A percentile compares a stretch with the other conserved stretches of the same genome.
These are phyloP conservation scores for Fusarium chlamydosporum DNA, from an alignment of 2,329 filamentous ascomycete species.

Conservation along the genomic window DNA sequence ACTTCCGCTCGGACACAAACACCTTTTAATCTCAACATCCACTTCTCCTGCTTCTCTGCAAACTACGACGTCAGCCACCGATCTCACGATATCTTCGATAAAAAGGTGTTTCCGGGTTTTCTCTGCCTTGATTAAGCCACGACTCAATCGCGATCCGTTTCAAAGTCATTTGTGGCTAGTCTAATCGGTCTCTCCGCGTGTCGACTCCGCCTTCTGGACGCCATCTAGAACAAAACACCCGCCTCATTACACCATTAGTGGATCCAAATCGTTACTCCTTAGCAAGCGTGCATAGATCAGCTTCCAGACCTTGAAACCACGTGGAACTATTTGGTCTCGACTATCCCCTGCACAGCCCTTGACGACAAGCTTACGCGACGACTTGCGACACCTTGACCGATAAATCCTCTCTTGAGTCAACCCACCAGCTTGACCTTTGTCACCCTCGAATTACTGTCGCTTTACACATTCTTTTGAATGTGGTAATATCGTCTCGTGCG, in stretches of 20 bases:
- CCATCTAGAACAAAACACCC: conserved; percentile 39
- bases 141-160: conserved; percentile 25
- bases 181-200: conserved; percentile 40
- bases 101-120: conserved; percentile 13
- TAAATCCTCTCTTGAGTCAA: conserved; percentile 14
- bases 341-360: conserved; percentile 24
- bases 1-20: conserved; percentile 18
- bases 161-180: conserved; percentile 34
- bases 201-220: conserved; percentile 33
- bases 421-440: neutral
- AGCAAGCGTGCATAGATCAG: conserved; percentile 36
- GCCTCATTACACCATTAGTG: conserved; percentile 39
- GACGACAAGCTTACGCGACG: conserved; percentile 32
- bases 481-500: conserved; percentile 27
- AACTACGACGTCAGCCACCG: conserved; percentile 24
- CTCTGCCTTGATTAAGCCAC: conserved; percentile 25
- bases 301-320: conserved; percentile 45
- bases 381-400: conserved; percentile 20
- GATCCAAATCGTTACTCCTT: conserved; percentile 37
- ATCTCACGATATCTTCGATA: conserved; percentile 13
- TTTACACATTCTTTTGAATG: conserved; percentile 19
- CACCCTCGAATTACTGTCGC: conserved; percentile 8
- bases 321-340: conserved; percentile 48
- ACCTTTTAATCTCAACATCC: conserved; percentile 18
- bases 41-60: conserved; percentile 20